Evolutionary conservation across 805 yeast genomes (phyloP).

Genomic region (Saccharomycopsis microspora): DNA sequence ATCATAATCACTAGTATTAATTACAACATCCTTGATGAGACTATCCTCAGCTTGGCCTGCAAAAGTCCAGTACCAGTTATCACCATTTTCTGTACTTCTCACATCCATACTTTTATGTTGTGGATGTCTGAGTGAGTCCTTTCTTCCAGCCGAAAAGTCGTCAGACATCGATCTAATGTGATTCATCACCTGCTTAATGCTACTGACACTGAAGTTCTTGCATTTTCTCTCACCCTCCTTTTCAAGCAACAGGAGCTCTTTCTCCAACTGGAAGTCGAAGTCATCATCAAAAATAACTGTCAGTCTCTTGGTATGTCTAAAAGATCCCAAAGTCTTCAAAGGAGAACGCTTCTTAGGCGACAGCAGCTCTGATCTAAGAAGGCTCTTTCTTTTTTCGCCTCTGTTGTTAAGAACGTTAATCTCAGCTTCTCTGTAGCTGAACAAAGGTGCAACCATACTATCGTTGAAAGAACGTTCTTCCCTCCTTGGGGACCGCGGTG

Average conservation of each 20-base stretch:
- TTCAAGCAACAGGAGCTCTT: background rate
- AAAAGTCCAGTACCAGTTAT: background rate
- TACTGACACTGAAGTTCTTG: constrained; percentile 11
- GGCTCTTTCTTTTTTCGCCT: constrained; percentile 8
- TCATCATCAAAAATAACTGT: constrained; percentile 14
- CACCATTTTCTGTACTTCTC: background rate
- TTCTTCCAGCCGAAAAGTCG: background rate
- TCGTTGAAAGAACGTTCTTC: background rate
- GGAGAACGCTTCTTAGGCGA: constrained; percentile 13
- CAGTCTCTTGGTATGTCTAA: constrained; percentile 8
- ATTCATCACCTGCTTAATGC: constrained; percentile 6
- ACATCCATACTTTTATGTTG: background rate
- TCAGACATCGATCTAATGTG: constrained; percentile 7
- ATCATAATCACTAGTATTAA: constrained; percentile 6
- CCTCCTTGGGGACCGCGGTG: background rate
- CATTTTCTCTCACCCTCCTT: background rate
- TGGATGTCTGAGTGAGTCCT: background rate
- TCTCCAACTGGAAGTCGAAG: constrained; percentile 4
- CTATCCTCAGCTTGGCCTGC: constrained; percentile 1
- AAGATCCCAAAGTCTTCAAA: constrained; percentile 3
- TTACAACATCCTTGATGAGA: constrained; percentile 8
- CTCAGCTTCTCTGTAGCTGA: constrained; percentile 8
- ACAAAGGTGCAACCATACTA: background rate
- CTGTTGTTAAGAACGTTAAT: constrained; percentile 10
- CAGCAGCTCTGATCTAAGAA: background rate